These are phyloP conservation scores for Dictyostelium firmibasis DNA, from an alignment of 78 protist genomes.

Conservation along the genomic window DNA sequence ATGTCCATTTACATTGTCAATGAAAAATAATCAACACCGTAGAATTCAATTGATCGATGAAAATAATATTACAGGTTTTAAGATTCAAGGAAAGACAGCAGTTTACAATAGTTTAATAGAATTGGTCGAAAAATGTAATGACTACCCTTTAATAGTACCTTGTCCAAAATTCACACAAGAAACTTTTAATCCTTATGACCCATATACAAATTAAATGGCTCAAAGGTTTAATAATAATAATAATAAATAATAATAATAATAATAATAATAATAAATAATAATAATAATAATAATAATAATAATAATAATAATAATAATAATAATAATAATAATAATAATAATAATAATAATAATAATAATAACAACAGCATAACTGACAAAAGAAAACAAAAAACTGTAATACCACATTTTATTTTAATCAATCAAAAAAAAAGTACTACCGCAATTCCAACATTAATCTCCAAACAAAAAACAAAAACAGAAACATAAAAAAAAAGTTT, in stretches of 20 bases:
- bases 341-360: too few relatives aligned
- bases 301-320: too few relatives aligned
- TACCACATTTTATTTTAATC: background rate
- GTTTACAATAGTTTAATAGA: slow-evolving; percentile 59
- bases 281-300: too few relatives aligned
- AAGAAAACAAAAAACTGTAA: background rate
- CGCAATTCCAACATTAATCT: too few relatives aligned
- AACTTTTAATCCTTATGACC: slow-evolving; percentile 57
- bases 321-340: too few relatives aligned
- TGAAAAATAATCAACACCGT: slow-evolving; percentile 77
- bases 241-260: too few relatives aligned
- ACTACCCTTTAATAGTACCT: slow-evolving; percentile 30
- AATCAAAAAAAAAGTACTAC: too few relatives aligned
- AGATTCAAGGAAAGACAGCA: slow-evolving; percentile 74
- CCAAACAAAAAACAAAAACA: too few relatives aligned
- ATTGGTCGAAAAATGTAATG: slow-evolving; percentile 60
- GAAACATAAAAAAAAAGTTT: too few relatives aligned
- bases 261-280: too few relatives aligned
- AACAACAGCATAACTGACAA: too few relatives aligned
- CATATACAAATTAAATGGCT: slow-evolving; percentile 19
- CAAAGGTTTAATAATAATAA: too few relatives aligned
- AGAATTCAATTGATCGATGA: slow-evolving; percentile 68
- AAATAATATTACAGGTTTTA: slow-evolving; percentile 48
- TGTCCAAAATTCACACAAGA: slow-evolving; percentile 61
- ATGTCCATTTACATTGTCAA: slow-evolving; percentile 79